Evolutionary conservation across 2,329 filamentous ascomycete genomes (phyloP).

Genomic region (Calonectria crousiana): DNA sequence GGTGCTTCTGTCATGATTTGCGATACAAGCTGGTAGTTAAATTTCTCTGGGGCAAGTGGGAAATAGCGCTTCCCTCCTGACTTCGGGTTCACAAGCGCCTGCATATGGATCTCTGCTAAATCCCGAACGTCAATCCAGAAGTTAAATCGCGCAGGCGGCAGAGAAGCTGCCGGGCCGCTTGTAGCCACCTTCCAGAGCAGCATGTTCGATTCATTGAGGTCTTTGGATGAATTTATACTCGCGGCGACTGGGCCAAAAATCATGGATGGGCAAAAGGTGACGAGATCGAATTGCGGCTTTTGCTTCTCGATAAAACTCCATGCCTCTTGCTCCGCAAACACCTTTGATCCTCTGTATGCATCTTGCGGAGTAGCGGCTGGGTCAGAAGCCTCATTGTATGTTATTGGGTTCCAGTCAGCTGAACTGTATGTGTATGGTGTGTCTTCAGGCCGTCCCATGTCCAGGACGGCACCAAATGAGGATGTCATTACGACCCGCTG

Average conservation of each 20-base stretch:
- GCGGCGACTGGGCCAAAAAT: slow-evolving; percentile 20
- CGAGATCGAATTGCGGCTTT: slow-evolving; percentile 23
- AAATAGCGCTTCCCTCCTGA: slow-evolving; percentile 22
- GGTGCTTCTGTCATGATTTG: slow-evolving; percentile 8
- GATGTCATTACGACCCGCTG: slow-evolving; percentile 21
- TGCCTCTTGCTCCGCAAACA: slow-evolving; percentile 19
- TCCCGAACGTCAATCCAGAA: slow-evolving; percentile 30
- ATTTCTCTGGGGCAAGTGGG: slow-evolving; percentile 22
- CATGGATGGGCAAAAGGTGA: slow-evolving; percentile 26
- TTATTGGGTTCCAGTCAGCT: slow-evolving; percentile 30
- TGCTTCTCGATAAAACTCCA: slow-evolving; percentile 19
- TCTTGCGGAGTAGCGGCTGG: slow-evolving; percentile 19
- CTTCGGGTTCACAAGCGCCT: background rate
- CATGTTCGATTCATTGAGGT: slow-evolving; percentile 22
- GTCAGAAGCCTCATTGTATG: slow-evolving; percentile 7
- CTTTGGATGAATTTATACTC: background rate
- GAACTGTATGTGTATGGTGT: slow-evolving; percentile 18
- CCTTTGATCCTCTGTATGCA: slow-evolving; percentile 26
- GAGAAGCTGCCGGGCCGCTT: background rate
- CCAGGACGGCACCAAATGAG: slow-evolving; percentile 21
- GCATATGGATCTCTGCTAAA: slow-evolving; percentile 23
- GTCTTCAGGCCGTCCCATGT: slow-evolving; percentile 16
- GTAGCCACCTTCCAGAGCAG: slow-evolving; percentile 22
- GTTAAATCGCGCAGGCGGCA: slow-evolving; percentile 26
- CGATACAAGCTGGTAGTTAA: slow-evolving; percentile 24